Evolutionary conservation across 306 rosid genomes (phyloP), one percentile per base, ranked within the genome.

Genomic region (Trifolium fragiferum): DNA sequence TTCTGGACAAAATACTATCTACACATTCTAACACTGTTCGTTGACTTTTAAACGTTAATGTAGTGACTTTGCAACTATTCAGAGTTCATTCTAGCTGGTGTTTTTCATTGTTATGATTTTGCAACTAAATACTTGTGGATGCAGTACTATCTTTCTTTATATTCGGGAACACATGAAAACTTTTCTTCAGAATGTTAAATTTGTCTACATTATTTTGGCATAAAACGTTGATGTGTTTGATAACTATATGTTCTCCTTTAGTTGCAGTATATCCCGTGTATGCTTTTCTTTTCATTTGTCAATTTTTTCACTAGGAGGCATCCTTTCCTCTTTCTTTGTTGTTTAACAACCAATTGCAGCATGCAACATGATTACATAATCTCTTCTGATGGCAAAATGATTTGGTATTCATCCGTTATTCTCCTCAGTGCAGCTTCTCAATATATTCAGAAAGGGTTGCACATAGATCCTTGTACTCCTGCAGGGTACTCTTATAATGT

Each of bases 391-490:
- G 54, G 68, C 51, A 6, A 25, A 68, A 74, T 72, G 73, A 20
- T 51, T 51, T 54, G 73, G 61, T 54, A 76, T 81, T 60, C 79
- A 80, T 78, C 84, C 74, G 77, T 53, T 60, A 74, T 70, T 67
- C 44, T 74, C 66, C 64, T 82, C 84, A 71, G 86, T 88, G 86
- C 93, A 92, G 96, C 83, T 76, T 54, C 88, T 64, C 77, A 84
- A 86, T 82, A 86, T 68, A 80, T 76, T 86, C 89, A 63, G 72
- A 80, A 82, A 49, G 85, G 81, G 37, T 57, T 68, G 82, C 35
- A 30, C 53, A 61, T 80, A 57, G 99, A 95, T 86, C 99, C 99
- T 78, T 95, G 98, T 84, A 85, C 92, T 35, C 99, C 97, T 68
- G 76, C 68, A 33, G 99, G 99, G 72, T 92, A 92, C 79, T 83